These are phyloP conservation scores for Phytopythium vexans DNA, from an alignment of 352 stramenopile genomes.

Conservation along the genomic window DNA sequence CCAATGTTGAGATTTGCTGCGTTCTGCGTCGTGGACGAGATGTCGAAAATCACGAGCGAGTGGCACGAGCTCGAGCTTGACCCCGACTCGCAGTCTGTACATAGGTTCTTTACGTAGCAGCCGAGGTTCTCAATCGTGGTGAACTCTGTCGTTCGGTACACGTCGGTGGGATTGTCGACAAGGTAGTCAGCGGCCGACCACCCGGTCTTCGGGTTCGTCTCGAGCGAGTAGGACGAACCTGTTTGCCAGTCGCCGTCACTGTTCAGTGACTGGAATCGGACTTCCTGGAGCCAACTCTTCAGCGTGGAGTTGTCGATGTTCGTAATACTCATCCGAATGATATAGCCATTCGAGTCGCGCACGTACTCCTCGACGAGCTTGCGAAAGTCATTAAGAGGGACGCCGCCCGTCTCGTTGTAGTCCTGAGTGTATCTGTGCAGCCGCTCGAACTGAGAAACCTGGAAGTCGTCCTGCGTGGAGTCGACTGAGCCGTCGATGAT, in stretches of 20 bases:
- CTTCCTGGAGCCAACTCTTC: slow-evolving; percentile 44
- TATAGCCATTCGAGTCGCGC: slow-evolving; percentile 64
- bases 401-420: slow-evolving; percentile 63
- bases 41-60: slow-evolving; percentile 77
- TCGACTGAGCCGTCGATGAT: slow-evolving; percentile 79
- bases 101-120: slow-evolving; percentile 65
- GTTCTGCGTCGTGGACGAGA: slow-evolving; percentile 34
- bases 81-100: slow-evolving; percentile 39
- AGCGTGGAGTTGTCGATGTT: slow-evolving; percentile 42
- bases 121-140: slow-evolving; percentile 60
- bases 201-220: slow-evolving; percentile 63
- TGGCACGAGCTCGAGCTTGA: slow-evolving; percentile 48
- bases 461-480: slow-evolving; percentile 71
- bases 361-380: slow-evolving; percentile 70
- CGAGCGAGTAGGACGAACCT: slow-evolving; percentile 30
- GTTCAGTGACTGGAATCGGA: slow-evolving; percentile 58
- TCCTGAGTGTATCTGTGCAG: slow-evolving; percentile 82
- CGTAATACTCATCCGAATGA: slow-evolving; percentile 58
- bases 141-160: slow-evolving; percentile 60
- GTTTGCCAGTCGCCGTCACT: slow-evolving; percentile 45
- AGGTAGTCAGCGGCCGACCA: slow-evolving; percentile 62
- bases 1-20: slow-evolving; percentile 67
- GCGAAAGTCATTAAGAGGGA: slow-evolving; percentile 45
- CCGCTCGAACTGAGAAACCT: slow-evolving; percentile 69
- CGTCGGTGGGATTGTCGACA: slow-evolving; percentile 19